Percentiles rank a stretch among this genome's conserved stretches.
Evolutionary conservation across 805 yeast genomes (phyloP).

Genomic region (Cyberlindnera americana): DNA sequence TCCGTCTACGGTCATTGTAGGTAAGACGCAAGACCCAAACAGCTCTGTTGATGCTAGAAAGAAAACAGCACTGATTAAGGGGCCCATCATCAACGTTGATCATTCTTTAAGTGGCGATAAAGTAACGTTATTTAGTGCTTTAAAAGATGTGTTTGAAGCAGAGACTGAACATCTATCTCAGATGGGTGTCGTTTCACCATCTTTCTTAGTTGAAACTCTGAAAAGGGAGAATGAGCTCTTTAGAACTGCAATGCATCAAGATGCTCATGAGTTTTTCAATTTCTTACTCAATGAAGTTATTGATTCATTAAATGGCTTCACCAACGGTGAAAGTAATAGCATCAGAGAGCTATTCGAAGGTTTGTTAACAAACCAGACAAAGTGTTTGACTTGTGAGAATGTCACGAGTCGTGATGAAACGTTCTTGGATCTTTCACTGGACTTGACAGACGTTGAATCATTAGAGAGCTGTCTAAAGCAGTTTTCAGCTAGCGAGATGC

Average conservation of each 20-base stretch:
- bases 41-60: slow-evolving; percentile 70
- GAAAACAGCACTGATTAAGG: slow-evolving; percentile 68
- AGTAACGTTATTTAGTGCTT: slow-evolving; percentile 54
- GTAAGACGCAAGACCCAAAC: slow-evolving; percentile 25
- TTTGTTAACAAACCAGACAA: slow-evolving; percentile 76
- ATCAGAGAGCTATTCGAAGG: slow-evolving; percentile 82
- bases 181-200: slow-evolving; percentile 85
- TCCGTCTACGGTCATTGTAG: slow-evolving; percentile 15
- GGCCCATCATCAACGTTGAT: slow-evolving; percentile 84
- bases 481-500: slow-evolving; percentile 81
- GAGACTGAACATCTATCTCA: slow-evolving; percentile 67
- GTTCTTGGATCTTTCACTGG: slow-evolving; percentile 83
- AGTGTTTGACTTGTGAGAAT: slow-evolving; percentile 86
- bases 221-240: slow-evolving; percentile 83
- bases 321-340: slow-evolving; percentile 37
- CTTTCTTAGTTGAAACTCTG: slow-evolving; percentile 64
- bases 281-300: slow-evolving; percentile 76
- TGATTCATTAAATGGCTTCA: slow-evolving; percentile 31
- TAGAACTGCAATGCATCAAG: slow-evolving; percentile 93
- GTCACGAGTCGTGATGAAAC: slow-evolving; percentile 78
- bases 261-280: slow-evolving; percentile 95
- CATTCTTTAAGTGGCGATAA: slow-evolving; percentile 54
- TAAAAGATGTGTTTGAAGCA: slow-evolving; percentile 83
- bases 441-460: slow-evolving; percentile 70
- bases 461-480: slow-evolving; percentile 75